A percentile compares a stretch with the other conserved stretches of the same genome.
phyloP scores from a whole-genome alignment of 78 protist species.

The Bodo saltans region DNA sequence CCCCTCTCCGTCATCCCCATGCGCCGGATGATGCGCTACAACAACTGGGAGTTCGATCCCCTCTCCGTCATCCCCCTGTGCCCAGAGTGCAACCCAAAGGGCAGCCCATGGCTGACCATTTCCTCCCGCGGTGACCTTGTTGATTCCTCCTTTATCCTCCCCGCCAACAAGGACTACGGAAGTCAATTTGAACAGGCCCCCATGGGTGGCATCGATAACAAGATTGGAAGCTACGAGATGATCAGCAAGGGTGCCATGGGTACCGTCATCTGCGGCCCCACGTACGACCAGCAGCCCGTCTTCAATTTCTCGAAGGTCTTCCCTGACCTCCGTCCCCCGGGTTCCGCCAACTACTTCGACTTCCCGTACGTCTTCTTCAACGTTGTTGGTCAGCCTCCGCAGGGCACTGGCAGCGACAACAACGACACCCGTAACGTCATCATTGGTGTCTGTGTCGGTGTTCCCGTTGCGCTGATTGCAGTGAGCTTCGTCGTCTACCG shows the following conservation, averaged over 20 bases:
- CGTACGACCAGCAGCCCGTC: too few species aligned
- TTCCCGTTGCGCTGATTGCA: too few species aligned
- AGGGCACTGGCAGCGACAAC: too few species aligned
- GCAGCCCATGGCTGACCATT: conserved; percentile 61
- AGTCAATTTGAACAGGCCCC: not conserved
- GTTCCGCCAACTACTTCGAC: too few species aligned
- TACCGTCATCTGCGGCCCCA: too few species aligned
- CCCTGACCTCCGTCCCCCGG: too few species aligned
- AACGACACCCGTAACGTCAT: too few species aligned
- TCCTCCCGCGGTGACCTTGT: conserved; percentile 62
- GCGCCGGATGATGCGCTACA: conserved; percentile 61
- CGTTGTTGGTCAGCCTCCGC: too few species aligned
- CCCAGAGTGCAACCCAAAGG: conserved; percentile 1
- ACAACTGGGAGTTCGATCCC: conserved; percentile 66
- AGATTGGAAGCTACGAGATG: not conserved
- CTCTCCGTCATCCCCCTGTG: conserved; percentile 17
- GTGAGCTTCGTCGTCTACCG: too few species aligned
- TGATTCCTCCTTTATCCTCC: not conserved
- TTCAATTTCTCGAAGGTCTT: too few species aligned
- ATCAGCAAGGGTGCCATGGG: not conserved
- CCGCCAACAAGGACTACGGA: not conserved
- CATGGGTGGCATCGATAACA: not conserved
- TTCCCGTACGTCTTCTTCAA: too few species aligned
- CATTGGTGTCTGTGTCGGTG: too few species aligned
- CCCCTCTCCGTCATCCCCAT: conserved; percentile 44